A percentile compares a stretch with the other conserved stretches of the same genome.
phyloP scores from a whole-genome alignment of 768 basidiomycete species.

The Coprinopsis marcescibilis region DNA sequence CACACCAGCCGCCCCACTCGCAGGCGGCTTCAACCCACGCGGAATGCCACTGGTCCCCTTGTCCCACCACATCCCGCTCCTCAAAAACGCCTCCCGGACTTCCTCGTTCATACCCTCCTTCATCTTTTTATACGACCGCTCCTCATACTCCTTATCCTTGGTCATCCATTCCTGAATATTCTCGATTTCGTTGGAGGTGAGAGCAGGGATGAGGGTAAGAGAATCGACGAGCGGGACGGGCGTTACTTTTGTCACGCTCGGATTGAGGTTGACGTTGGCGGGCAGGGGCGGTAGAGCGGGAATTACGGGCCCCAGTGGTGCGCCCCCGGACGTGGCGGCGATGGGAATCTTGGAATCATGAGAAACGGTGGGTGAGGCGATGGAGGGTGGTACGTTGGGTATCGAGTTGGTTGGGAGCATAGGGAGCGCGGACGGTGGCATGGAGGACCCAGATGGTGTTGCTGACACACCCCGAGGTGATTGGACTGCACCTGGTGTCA shows the following conservation, averaged over 20 bases:
- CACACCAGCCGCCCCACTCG: background rate
- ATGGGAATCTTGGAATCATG: background rate
- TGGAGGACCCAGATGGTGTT: slow-evolving; percentile 5
- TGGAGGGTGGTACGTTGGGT: too few relatives aligned
- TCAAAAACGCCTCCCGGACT: slow-evolving; percentile 36
- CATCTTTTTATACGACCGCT: slow-evolving; percentile 37
- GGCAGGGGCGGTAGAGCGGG: slow-evolving; percentile 32
- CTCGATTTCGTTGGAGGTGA: slow-evolving; percentile 45
- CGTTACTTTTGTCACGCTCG: slow-evolving; percentile 52
- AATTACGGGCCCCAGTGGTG: slow-evolving; percentile 12
- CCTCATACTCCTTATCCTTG: slow-evolving; percentile 54
- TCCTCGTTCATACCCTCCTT: slow-evolving; percentile 49
- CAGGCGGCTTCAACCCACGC: background rate
- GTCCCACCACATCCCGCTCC: slow-evolving; percentile 54
- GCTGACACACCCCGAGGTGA: slow-evolving; percentile 1
- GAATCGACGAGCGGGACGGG: slow-evolving; percentile 55
- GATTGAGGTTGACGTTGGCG: slow-evolving; percentile 42
- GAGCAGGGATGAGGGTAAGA: slow-evolving; percentile 45
- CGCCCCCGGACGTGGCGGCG: background rate
- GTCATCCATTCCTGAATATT: slow-evolving; percentile 59
- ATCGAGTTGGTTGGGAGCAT: too few relatives aligned
- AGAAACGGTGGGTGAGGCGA: slow-evolving; percentile 11
- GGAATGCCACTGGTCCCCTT: slow-evolving; percentile 37
- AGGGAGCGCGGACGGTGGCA: slow-evolving; percentile 11
- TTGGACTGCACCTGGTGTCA: slow-evolving; percentile 2